A percentile compares a stretch with the other conserved stretches of the same genome.
phyloP scores from a whole-genome alignment of 768 basidiomycete genomes.

The Trametes gibbosa region DNA sequence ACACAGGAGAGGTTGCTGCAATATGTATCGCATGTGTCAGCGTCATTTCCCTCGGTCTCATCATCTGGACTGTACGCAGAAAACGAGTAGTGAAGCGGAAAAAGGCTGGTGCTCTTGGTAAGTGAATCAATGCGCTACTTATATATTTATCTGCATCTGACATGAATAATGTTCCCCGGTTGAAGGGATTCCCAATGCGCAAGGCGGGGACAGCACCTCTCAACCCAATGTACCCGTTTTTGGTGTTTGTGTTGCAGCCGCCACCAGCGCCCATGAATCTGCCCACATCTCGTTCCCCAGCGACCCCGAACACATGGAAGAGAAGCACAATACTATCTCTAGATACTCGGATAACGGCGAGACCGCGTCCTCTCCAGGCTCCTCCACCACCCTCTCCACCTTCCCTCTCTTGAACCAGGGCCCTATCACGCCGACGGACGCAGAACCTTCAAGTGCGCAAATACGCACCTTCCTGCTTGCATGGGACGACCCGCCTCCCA shows the following conservation, averaged over 20 bases:
- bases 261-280: not conserved
- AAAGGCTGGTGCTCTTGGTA: not conserved
- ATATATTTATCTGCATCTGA: too few relatives aligned
- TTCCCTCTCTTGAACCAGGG: not conserved
- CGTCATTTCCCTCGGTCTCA: not conserved
- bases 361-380: not conserved
- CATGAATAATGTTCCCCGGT: too few relatives aligned
- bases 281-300: not conserved
- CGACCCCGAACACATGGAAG: not conserved
- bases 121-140: not conserved
- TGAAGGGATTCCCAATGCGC: not conserved
- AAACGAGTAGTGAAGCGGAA: not conserved
- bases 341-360: not conserved
- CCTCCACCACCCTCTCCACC: not conserved
- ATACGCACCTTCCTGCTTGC: not conserved
- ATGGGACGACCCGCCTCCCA: slow-evolving; percentile 10
- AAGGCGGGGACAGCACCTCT: not conserved
- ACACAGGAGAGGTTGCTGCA: slow-evolving; percentile 5
- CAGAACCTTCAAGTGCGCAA: not conserved
- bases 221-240: not conserved
- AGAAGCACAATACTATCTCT: not conserved
- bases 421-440: not conserved
- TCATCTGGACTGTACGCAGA: not conserved
- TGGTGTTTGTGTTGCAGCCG: not conserved
- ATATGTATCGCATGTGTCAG: not conserved